Base-by-base conservation (phyloP, 2,329 filamentous ascomycete genomes). In the Fusarium temperatum region DNA sequence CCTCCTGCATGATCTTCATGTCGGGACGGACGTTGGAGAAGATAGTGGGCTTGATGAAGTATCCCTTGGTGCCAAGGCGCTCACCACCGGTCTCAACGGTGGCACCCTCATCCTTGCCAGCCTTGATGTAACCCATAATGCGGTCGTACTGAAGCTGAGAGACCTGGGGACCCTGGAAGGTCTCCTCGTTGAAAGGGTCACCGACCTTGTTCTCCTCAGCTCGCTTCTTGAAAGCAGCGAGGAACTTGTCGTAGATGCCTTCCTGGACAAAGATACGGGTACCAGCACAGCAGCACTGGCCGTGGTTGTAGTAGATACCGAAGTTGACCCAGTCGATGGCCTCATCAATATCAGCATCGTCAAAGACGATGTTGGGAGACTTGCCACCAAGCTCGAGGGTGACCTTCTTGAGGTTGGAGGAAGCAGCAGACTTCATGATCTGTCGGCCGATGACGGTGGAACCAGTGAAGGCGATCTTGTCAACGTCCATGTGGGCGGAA, bases 1-100 rank as follows among this genome's bases (percentile, higher is more conserved):
- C 94, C 86, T 97, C 94, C 83, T 94, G 90, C 86, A 95, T 91
- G 80, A 97, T 96, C 89, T 94, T 95, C 93, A 96, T 97, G 83
- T 96, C 90, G 76, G 91, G 85, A 56, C 86, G 89, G 76, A 96
- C 94, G 80, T 94, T 91, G 83, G 89, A 91, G 88, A 97, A 97
- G 86, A 97, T 94, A 80, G 94, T 97, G 45, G 94, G 94, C 87
- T 96, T 87, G 84, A 97, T 96, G 87, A 96, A 97, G 89, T 94
- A 97, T 72, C 94, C 93, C 88, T 94, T 91, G 81, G 87, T 81
- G 70, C 94, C 94, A 83, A 92, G 92, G 77, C 82, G 81, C 68
- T 80, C 80, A 50, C 83, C 83, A 61, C 83, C 83, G 44, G 80
- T 91, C 81, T 92, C 91, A 71, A 96, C 81, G 11, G 81, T 88